Conservation (phyloP, 768 basidiomycete species). For the Termitomyces sp. region DNA sequence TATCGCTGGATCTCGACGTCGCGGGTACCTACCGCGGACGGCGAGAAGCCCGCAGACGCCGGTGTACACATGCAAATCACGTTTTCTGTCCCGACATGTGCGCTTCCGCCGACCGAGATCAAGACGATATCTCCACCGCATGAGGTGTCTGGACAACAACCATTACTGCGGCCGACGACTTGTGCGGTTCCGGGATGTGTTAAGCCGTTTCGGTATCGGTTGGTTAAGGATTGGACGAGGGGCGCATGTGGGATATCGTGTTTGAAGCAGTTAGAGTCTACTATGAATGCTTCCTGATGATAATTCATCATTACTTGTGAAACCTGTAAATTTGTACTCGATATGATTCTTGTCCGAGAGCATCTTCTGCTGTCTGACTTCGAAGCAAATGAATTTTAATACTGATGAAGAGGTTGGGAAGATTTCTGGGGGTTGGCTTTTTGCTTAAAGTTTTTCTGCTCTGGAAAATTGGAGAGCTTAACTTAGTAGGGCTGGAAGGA, state of each 20-base stretch:
- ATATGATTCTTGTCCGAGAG: not conserved
- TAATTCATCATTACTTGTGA: not conserved
- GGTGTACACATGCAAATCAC: slow-evolving; percentile 34
- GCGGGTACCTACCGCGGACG: slow-evolving; percentile 17
- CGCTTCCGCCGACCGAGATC: slow-evolving; percentile 3
- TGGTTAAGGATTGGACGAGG: slow-evolving; percentile 55
- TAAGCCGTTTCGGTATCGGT: slow-evolving; percentile 53
- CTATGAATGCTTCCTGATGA: not conserved
- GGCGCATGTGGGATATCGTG: slow-evolving; percentile 69
- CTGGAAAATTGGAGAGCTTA: too few relatives aligned
- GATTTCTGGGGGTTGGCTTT: too few relatives aligned
- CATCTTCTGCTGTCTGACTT: too few relatives aligned
- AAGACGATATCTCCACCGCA: not conserved
- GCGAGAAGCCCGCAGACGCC: not conserved
- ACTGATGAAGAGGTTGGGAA: too few relatives aligned
- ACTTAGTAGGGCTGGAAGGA: too few relatives aligned
- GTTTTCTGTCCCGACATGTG: slow-evolving; percentile 46
- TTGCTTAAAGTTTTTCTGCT: too few relatives aligned
- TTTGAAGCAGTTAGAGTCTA: slow-evolving; percentile 48
- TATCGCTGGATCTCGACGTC: slow-evolving; percentile 71
- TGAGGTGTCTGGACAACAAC: not conserved
- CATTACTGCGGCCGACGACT: slow-evolving; percentile 13
- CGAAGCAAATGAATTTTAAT: too few relatives aligned
- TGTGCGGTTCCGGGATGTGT: slow-evolving; percentile 61
- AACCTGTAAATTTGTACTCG: not conserved